A percentile compares a stretch with the other conserved stretches of the same genome.
Evolutionary conservation across 352 stramenopile genomes (phyloP).

Genomic region (Phytophthora agathidicida): DNA sequence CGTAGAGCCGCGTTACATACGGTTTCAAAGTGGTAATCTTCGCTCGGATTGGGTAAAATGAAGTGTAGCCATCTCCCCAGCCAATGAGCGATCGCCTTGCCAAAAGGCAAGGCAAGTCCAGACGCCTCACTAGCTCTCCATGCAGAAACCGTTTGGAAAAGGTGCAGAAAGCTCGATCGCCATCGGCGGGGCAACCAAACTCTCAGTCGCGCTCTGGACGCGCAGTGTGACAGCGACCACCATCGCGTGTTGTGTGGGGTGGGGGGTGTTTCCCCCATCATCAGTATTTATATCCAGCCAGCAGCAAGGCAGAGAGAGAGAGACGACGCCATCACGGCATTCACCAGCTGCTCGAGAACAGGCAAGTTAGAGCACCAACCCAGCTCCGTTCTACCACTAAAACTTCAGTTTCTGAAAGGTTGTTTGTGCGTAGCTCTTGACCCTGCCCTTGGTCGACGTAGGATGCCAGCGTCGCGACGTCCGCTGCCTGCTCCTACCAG

Average conservation of each 20-base stretch:
- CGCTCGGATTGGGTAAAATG: neutral
- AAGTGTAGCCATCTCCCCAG: constrained; percentile 13
- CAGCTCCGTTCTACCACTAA: no score
- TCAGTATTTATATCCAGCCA: constrained; percentile 24
- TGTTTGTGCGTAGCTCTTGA: no score
- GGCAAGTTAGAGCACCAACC: no score
- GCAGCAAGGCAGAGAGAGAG: constrained; percentile 2
- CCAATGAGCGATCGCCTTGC: constrained; percentile 11
- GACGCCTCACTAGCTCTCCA: constrained; percentile 33
- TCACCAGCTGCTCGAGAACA: constrained; percentile 8
- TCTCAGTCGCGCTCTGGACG: constrained; percentile 15
- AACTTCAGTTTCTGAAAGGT: no score
- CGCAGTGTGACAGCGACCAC: neutral
- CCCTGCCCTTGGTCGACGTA: constrained; percentile 17
- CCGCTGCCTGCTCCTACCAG: constrained; percentile 24
- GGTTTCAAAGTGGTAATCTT: neutral
- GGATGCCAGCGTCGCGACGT: constrained; percentile 29
- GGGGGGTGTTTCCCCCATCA: neutral
- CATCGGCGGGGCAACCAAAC: neutral
- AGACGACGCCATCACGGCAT: neutral
- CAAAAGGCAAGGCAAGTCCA: constrained; percentile 24
- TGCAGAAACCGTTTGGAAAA: constrained; percentile 51
- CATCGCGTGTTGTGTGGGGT: constrained; percentile 5
- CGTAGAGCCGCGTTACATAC: constrained; percentile 13
- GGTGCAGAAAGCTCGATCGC: constrained; percentile 37